Evolutionary conservation across 225 moss, liverwort and hornwort genomes (phyloP).

Genomic region (Bryoerythrophyllum caledonicum): DNA sequence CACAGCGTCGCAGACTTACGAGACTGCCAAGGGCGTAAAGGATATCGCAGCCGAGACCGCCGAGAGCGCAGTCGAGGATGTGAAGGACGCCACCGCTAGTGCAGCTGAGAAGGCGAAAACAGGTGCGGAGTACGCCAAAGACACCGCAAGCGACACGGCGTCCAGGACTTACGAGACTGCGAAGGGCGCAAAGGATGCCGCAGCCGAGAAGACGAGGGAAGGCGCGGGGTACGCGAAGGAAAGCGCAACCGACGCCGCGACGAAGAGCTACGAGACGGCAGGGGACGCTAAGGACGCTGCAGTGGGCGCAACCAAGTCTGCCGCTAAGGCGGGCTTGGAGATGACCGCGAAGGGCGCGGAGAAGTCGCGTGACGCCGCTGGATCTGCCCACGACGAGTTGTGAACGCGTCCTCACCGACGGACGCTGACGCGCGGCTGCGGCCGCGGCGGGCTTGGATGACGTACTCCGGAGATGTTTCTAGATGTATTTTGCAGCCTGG

Average conservation of each 20-base stretch:
- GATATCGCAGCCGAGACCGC: not conserved
- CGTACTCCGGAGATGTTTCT: too few relatives aligned
- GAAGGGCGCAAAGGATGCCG: not conserved
- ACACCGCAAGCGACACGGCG: not conserved
- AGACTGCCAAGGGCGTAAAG: not conserved
- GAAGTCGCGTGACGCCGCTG: conserved; percentile 10
- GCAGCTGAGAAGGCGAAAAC: not conserved
- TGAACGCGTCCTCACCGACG: not conserved
- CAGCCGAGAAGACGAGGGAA: not conserved
- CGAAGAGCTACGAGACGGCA: not conserved
- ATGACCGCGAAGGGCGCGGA: not conserved
- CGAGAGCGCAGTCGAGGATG: not conserved
- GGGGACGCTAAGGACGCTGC: not conserved
- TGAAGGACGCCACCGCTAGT: not conserved
- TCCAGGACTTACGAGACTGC: not conserved
- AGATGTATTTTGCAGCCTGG: too few relatives aligned
- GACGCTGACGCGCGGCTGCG: too few relatives aligned
- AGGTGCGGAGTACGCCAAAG: not conserved
- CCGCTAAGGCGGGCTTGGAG: conserved; percentile 10
- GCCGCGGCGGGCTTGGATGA: too few relatives aligned
- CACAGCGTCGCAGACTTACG: not conserved
- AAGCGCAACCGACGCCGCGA: not conserved
- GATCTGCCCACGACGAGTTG: conserved; percentile 23
- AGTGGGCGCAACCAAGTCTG: not conserved
- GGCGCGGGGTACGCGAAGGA: not conserved